Base-by-base conservation (phyloP, 352 stramenopile genomes). In the Aphanomyces astaci region DNA sequence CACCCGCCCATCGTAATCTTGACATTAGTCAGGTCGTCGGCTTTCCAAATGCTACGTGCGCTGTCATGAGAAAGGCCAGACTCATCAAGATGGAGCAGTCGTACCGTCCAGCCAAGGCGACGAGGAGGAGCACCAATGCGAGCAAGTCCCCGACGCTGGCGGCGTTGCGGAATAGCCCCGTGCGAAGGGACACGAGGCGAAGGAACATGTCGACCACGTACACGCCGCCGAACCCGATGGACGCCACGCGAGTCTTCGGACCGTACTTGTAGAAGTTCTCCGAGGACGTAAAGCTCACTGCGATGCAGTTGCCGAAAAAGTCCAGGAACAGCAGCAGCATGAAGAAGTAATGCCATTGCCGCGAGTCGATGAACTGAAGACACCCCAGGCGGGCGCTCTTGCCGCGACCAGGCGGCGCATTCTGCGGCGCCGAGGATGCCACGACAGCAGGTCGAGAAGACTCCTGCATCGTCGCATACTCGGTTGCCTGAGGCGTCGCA, bases 301-400 rank as follows among this genome's bases (percentile, higher is more conserved):
- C 62, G 32, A 68, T 39, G n/a, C 62, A 68, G 48, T 68, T 68
- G 62, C 62, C 80, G 56, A 92, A 90, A 53, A 95, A 95, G 76
- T 95, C 87, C 52, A 93, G 70, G 62, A 92, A 92, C 32, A 95
- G 82, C 69, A 82, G 78, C 52, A 94, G 89, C 2, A 85, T 89
- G 71, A 93, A 84, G 51, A 76, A 86, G 74, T 95, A 94, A 69
- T 95, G 87, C 84, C 87, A 95, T 72, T 90, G 90, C 71, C 87
- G 83, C 63, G 85, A 91, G 72, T 95, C 87, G 73, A 93, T 88
- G 33, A 93, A 80, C 31, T 84, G 87, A 65, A 95, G 70, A 22
- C 56, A 65, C 4, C 56, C 56, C 19, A 65, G 17, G n/a, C 56
- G 56, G 7, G 32, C 56, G 39, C 56, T 53, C 27, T 59, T 25